Conservation (phyloP, 768 basidiomycete genomes). For the Leccinum variicolor region DNA sequence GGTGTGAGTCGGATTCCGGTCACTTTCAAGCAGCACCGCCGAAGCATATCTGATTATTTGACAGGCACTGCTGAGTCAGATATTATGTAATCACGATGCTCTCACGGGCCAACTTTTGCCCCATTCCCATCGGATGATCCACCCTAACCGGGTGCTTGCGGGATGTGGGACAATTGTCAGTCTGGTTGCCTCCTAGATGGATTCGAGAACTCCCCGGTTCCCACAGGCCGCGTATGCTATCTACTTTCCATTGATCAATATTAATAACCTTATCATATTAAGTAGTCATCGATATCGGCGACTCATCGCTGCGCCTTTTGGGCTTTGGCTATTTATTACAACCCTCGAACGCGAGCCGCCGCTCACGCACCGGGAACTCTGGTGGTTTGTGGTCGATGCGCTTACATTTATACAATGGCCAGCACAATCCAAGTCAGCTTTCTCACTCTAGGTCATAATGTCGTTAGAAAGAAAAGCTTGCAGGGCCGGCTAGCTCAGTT, state of each 20-base stretch:
- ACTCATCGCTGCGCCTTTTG: too few species aligned
- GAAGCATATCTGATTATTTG: neutral
- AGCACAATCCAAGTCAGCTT: neutral
- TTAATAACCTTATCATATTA: too few species aligned
- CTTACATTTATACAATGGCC: too few species aligned
- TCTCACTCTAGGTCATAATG: neutral
- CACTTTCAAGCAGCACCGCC: neutral
- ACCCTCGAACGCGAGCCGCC: too few species aligned
- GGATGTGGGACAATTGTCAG: neutral
- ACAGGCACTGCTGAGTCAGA: neutral
- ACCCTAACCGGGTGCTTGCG: neutral
- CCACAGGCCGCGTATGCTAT: too few species aligned
- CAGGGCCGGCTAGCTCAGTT: slow-evolving; percentile 31
- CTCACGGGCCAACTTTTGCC: neutral
- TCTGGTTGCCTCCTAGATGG: neutral
- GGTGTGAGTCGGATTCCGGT: neutral
- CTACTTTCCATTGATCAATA: too few species aligned
- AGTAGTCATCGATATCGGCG: too few species aligned
- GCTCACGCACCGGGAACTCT: too few species aligned
- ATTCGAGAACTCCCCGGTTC: too few species aligned
- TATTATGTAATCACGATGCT: neutral
- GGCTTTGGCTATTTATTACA: too few species aligned
- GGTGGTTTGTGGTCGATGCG: too few species aligned
- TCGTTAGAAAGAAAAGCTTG: neutral
- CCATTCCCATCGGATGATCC: neutral